phyloP scores from a whole-genome alignment of 768 basidiomycete genomes.

The Pleurotus djamor region DNA sequence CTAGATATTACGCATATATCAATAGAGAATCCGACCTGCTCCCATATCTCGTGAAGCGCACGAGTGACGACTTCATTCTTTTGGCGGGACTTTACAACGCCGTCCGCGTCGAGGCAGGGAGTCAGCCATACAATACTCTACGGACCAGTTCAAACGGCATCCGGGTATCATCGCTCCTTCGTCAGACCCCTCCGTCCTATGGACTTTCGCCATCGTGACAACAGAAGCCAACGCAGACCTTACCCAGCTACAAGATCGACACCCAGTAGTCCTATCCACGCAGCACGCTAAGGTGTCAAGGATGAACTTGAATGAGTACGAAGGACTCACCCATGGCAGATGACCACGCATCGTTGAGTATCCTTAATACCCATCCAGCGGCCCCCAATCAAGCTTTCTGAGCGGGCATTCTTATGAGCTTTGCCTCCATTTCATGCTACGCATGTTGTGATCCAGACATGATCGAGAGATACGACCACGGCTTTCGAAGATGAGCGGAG shows the following conservation, averaged over 20 bases:
- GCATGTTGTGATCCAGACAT: conserved; percentile 28
- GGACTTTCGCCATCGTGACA: conserved; percentile 90
- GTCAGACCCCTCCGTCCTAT: conserved; percentile 54
- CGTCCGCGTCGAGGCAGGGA: conserved; percentile 59
- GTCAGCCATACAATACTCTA: background rate
- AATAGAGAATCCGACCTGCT: conserved; percentile 76
- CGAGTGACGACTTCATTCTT: conserved; percentile 68
- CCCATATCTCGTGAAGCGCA: conserved; percentile 78
- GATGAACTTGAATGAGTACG: background rate
- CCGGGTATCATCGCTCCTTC: background rate
- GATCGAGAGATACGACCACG: too few relatives aligned
- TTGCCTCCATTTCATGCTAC: conserved; percentile 78
- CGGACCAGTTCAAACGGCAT: too few relatives aligned
- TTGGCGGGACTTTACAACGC: conserved; percentile 88
- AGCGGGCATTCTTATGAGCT: conserved; percentile 87
- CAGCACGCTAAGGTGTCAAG: background rate
- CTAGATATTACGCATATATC: conserved; percentile 95
- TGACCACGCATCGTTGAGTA: conserved; percentile 80
- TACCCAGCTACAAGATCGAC: background rate
- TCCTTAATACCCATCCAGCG: conserved; percentile 88
- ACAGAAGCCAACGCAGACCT: background rate
- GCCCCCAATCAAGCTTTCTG: conserved; percentile 67
- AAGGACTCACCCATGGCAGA: conserved; percentile 48
- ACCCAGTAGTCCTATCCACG: background rate
- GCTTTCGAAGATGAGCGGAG: too few relatives aligned